Base-by-base conservation (phyloP, 2,329 filamentous ascomycete species). In the Lasiodiplodia sp. region DNA sequence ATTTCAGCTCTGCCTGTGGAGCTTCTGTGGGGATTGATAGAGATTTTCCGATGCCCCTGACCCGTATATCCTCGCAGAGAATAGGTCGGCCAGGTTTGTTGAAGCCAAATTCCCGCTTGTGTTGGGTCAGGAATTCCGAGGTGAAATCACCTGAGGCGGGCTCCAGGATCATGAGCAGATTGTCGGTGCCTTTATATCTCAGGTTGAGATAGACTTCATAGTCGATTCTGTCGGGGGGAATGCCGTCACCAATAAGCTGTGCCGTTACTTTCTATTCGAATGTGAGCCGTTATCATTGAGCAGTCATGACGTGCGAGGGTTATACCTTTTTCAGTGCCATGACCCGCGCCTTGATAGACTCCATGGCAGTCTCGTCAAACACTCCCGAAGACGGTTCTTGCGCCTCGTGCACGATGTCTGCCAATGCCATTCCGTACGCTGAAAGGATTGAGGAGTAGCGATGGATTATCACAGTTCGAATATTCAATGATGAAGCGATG, bases 191-290 rank as follows among this genome's bases (percentile, higher is more conserved):
- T 2, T 77, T 75, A 51, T 83, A 84, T 64, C 81, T 74, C 73
- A 84, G 78, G 69, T 82, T 83, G 11, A 84, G 74, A 68, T 80
- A 84, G 2, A 74, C 72, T 51, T 82, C 77, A 53, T 72, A 72
- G 8, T 49, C 57, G 23, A 75, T 72, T 4, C 64, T 58, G 16
- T 70, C 63, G 1, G 60, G 62, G 0, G 69, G n/a, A 16, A 94
- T 94, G 0, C 91, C 92, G 77, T 94, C 92, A 2, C 88, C 88
- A 23, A 81, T 80, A 2, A 94, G 82, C 1, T 87, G 84, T 31
- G 83, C 78, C 2, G 84, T 83, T 0, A 91, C 91, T 73, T 87
- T 89, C 18, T 63, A 25, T 51, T 51, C 83, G 2, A 23, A 10
- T 40, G n/a, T 58, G 16, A 58, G 55, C 55, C 16, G 11, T 71